phyloP scores from a whole-genome alignment of 306 rosid genomes.

The Cucurbita pepo region DNA sequence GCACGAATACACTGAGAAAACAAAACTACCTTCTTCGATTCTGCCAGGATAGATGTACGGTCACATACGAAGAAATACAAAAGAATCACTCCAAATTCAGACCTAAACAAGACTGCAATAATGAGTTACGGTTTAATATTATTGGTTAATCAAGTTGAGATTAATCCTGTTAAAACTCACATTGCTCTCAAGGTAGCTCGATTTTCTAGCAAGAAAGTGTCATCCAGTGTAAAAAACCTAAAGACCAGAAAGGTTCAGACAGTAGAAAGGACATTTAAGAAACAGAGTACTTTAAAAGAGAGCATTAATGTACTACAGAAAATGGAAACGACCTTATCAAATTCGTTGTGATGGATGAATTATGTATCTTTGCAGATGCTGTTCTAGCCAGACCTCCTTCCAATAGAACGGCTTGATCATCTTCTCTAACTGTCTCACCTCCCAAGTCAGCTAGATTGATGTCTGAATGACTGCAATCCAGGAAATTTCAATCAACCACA shows the following conservation, averaged over 20 bases:
- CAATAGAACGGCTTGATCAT: constrained; percentile 66
- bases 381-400: constrained; percentile 79
- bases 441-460: constrained; percentile 64
- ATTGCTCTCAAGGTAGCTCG: constrained; percentile 77
- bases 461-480: constrained; percentile 73
- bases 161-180: constrained; percentile 42
- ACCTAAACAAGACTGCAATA: constrained; percentile 17
- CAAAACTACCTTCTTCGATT: constrained; percentile 54
- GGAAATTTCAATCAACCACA: constrained; percentile 10
- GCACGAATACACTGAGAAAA: neutral
- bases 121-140: neutral
- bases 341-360: constrained; percentile 50
- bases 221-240: constrained; percentile 92
- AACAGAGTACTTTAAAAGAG: constrained; percentile 11
- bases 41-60: constrained; percentile 64
- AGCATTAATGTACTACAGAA: neutral
- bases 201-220: constrained; percentile 72
- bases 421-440: constrained; percentile 61
- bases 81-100: constrained; percentile 74
- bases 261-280: constrained; percentile 12
- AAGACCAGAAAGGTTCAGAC: constrained; percentile 15
- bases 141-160: constrained; percentile 4
- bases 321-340: constrained; percentile 49
- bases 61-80: constrained; percentile 77
- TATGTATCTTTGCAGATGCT: constrained; percentile 52